phyloP scores from a whole-genome alignment of 2,329 filamentous ascomycete species.

The Coniochaeta prunicola region DNA sequence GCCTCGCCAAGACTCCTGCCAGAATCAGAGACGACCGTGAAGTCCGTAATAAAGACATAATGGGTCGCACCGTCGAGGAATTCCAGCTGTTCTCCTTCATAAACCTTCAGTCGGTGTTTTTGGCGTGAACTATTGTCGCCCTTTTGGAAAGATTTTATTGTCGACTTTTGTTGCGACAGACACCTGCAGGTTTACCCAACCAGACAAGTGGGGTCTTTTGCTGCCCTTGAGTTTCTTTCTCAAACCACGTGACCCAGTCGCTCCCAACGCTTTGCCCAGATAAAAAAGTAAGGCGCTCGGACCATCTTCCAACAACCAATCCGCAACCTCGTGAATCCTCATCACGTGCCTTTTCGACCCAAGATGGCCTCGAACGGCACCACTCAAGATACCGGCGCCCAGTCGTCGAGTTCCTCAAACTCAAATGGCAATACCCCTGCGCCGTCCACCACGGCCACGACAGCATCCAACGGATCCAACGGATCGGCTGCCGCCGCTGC shows the following conservation, averaged over 20 bases:
- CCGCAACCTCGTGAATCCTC: background rate
- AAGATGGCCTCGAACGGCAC: slow-evolving; percentile 1
- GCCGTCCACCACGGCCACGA: slow-evolving; percentile 39
- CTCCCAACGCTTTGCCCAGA: background rate
- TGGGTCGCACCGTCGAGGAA: background rate
- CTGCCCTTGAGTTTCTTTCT: background rate
- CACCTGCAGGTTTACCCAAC: background rate
- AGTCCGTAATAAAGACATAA: slow-evolving; percentile 22
- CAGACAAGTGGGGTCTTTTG: background rate
- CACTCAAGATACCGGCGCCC: slow-evolving; percentile 12
- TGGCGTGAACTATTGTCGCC: background rate
- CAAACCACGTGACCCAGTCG: background rate
- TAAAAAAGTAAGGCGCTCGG: background rate
- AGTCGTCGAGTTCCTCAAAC: slow-evolving; percentile 31
- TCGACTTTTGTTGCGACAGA: background rate
- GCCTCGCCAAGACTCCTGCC: slow-evolving; percentile 10
- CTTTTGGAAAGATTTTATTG: background rate
- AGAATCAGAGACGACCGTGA: slow-evolving; percentile 2
- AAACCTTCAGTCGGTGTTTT: slow-evolving; percentile 10
- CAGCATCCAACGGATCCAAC: slow-evolving; percentile 5
- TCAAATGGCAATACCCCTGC: slow-evolving; percentile 48
- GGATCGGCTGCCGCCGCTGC: slow-evolving; percentile 1
- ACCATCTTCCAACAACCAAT: background rate
- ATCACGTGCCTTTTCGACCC: slow-evolving; percentile 13
- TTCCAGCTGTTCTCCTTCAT: slow-evolving; percentile 13